Evolutionary conservation across 2,329 filamentous ascomycete genomes (phyloP), one percentile per base, ranked within the genome.

Genomic region (Drechslerella dactyloides): DNA sequence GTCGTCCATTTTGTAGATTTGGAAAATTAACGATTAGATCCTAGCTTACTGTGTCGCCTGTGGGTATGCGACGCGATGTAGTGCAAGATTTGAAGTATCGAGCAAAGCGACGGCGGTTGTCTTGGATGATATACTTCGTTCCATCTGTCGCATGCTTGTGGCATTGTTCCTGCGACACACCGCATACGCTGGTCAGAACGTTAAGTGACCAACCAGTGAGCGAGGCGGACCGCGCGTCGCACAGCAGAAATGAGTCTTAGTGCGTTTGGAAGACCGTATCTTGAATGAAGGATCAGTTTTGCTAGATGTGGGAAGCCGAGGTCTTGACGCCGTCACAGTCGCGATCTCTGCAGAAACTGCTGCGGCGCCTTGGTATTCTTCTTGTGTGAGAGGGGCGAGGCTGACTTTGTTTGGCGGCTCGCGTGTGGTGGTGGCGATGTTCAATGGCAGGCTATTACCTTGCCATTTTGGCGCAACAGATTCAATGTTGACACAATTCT

Each of bases 181-280:
- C 19, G 42, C 13, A n/a, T n/a, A 42, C 8, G 37, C n/a, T 8
- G 37, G 8, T n/a, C n/a, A n/a, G 37, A 33, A 33, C 27, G 27
- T 33, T 33, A 33, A 33, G 8, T 33, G 17, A 44, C 35, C 35
- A 7, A 15, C 35, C 7, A 37, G 15, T 37, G 15, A 44, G 17
- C 30, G 44, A 57, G 68, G 68, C 68, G 55, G n/a, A 65, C 53
- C 57, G 60, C 60, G 68, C 68, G 68, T 72, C 68, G 55, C 55
- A 60, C 24, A 19, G 15, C 15, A 10, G 50, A 52, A 52, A 46
- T 69, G 65, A 70, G 65, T 70, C 65, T 63, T 58, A 58, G 54
- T 60, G 2, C 3, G 27, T 33, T 33, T 33, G 4, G 27, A 33
- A 33, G 27, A 33, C 27, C 27, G 15, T 11, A 17, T 5, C 44